Evolutionary conservation across 805 yeast genomes (phyloP).

Genomic region (Sugiyamaella boreocaroliniensis): DNA sequence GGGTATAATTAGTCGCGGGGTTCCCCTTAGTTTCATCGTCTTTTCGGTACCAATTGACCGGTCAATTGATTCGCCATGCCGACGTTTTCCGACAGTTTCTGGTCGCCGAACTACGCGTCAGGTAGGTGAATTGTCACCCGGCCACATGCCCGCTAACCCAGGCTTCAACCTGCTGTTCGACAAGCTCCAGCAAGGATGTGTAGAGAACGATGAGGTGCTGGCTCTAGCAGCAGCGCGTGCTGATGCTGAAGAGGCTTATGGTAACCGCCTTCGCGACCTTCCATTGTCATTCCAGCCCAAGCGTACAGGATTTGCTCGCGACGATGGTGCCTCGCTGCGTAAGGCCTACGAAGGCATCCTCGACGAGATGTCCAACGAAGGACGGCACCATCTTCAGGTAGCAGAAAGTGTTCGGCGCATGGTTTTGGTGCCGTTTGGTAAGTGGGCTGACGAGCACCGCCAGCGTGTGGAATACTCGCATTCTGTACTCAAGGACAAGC

Average conservation of each 20-base stretch:
- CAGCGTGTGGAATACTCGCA: conserved; percentile 59
- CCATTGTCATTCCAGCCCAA: conserved; percentile 34
- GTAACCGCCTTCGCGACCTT: conserved; percentile 44
- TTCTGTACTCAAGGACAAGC: conserved; percentile 43
- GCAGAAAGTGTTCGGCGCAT: conserved; percentile 53
- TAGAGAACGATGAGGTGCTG: conserved; percentile 64
- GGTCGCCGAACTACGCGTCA: conserved; percentile 62
- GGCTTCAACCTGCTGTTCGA: conserved; percentile 34
- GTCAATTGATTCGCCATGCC: conserved; percentile 33
- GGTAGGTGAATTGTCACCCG: conserved; percentile 29
- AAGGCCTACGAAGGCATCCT: conserved; percentile 54
- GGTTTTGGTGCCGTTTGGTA: conserved; percentile 63
- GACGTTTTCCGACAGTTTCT: conserved; percentile 68
- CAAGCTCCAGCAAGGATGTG: conserved; percentile 46
- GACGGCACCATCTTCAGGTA: conserved; percentile 50
- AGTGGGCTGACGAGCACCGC: conserved; percentile 70
- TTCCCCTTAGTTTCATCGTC: neutral
- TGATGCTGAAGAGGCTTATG: conserved; percentile 65
- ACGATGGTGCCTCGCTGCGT: conserved; percentile 62
- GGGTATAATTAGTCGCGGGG: neutral
- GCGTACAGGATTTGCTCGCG: conserved; percentile 40
- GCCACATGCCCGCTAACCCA: neutral
- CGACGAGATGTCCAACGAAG: conserved; percentile 51
- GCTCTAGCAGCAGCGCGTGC: conserved; percentile 60
- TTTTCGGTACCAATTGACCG: neutral